A percentile compares a stretch with the other conserved stretches of the same genome.
Evolutionary conservation across 1,139 yeast species (phyloP).

Genomic region (Taiozyma sp.): DNA sequence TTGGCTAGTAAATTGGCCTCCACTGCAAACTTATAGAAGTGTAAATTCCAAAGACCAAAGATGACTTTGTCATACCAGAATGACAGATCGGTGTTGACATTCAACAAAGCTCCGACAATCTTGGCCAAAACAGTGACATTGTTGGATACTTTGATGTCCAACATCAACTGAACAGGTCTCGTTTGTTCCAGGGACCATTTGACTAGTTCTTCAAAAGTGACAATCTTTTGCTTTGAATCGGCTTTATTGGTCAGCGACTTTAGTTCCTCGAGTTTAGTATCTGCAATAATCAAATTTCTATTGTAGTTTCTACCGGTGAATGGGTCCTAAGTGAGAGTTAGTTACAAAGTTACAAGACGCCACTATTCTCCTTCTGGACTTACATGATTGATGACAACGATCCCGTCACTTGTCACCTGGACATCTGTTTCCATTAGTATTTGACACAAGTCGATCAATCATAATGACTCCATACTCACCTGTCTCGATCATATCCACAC

Average conservation of each 20-base stretch:
- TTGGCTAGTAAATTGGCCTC: constrained; percentile 33
- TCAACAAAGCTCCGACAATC: constrained; percentile 44
- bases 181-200: constrained; percentile 47
- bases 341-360: background rate
- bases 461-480: background rate
- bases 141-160: constrained; percentile 77
- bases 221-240: constrained; percentile 50
- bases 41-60: constrained; percentile 78
- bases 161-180: constrained; percentile 39
- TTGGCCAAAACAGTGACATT: constrained; percentile 50
- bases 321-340: constrained; percentile 21
- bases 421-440: constrained; percentile 40
- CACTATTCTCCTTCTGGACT: background rate
- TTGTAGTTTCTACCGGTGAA: constrained; percentile 32
- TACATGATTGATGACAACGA: constrained; percentile 65
- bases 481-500: constrained; percentile 51
- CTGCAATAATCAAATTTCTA: constrained; percentile 31
- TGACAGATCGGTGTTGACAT: constrained; percentile 41
- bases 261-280: constrained; percentile 36
- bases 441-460: constrained; percentile 35
- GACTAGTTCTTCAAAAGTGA: constrained; percentile 56
- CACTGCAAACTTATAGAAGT: constrained; percentile 51
- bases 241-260: constrained; percentile 46
- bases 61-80: constrained; percentile 69
- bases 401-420: constrained; percentile 70